A percentile compares a stretch with the other conserved stretches of the same genome.
Conservation (phyloP, 352 stramenopile genomes). For the Pythium folliculosum region DNA sequence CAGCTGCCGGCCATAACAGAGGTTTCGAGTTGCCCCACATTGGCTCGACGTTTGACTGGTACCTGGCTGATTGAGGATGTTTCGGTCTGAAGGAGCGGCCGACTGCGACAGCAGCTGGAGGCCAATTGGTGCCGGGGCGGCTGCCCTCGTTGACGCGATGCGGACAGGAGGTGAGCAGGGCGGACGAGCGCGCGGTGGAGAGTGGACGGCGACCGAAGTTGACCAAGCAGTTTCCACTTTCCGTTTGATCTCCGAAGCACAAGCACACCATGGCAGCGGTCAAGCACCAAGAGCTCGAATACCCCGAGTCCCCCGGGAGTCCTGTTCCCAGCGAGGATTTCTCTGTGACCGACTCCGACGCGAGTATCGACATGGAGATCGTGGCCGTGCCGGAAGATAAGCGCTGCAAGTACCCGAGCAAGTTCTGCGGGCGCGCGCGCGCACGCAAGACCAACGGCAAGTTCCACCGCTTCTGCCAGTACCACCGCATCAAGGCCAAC, state of each 20-base stretch:
- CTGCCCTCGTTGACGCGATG: not conserved
- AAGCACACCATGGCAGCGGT: not conserved
- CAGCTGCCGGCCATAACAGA: not conserved
- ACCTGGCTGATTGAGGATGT: not conserved
- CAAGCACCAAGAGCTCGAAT: not conserved
- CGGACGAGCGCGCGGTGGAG: not conserved
- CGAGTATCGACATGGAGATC: not conserved
- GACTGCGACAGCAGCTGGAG: not conserved
- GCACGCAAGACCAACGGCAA: slow-evolving; percentile 16
- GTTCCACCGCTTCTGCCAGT: slow-evolving; percentile 21
- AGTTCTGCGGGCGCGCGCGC: slow-evolving; percentile 6
- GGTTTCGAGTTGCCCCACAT: no score
- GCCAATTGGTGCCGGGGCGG: not conserved
- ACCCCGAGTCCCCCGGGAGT: not conserved
- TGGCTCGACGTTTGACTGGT: not conserved
- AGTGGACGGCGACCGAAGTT: not conserved
- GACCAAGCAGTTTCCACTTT: not conserved
- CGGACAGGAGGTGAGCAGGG: not conserved
- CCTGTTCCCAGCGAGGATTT: not conserved
- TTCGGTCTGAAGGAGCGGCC: not conserved
- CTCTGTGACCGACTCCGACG: slow-evolving; percentile 3
- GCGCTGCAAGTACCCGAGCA: slow-evolving; percentile 21
- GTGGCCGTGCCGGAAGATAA: not conserved
- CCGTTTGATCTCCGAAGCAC: not conserved
- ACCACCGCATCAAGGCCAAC: slow-evolving; percentile 19